Evolutionary conservation across 495 filamentous ascomycete genomes (phyloP), one percentile per base, ranked within the genome.

Genomic region (Penicillium cataractarum): DNA sequence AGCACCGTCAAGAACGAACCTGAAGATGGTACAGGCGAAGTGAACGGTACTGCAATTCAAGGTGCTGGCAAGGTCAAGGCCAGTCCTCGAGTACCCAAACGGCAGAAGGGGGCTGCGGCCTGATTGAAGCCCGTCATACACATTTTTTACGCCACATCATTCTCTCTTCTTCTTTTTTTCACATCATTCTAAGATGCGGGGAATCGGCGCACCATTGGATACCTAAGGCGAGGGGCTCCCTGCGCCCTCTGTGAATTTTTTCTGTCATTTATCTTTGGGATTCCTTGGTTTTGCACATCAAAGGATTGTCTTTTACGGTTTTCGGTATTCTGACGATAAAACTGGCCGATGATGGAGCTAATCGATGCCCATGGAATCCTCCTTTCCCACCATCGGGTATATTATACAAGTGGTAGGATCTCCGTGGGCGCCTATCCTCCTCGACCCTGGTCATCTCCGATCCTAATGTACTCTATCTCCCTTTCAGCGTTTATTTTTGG

Each of bases 1-100:
- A 93, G 91, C 61, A 86, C 86, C 4, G 89, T 94, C 53, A 95
- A 96, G 78, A 78, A 82, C 37, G 92, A 94, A 60, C 84, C 80
- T 19, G 91, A 93, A 19, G 86, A 86, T 55, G 73, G 65, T 52
- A 74, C 39, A 19, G 40, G 78, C 4, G 82, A 82, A 39, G 69
- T 83, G 31, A 87, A 87, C 60, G 83, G 83, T 26, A 70, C 77
- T 22, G 74, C 67, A 27, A 62, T 68, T 35, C 74, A 70, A 7
- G 74, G 75, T 19, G 58, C 74, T 19, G 57, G 70, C 42, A 88
- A 86, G 65, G 80, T 85, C 37, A 88, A 86, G 68, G 73, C 82
- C 40, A 87, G 84, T 59, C 84, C 86, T 37, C 74, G 82, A 40
- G 78, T 84, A 26, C 74, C 78, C 12, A 87, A 87, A 66, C 74